phyloP scores from a whole-genome alignment of 2,329 filamentous ascomycete species.

The Cordyceps cateniannulata region DNA sequence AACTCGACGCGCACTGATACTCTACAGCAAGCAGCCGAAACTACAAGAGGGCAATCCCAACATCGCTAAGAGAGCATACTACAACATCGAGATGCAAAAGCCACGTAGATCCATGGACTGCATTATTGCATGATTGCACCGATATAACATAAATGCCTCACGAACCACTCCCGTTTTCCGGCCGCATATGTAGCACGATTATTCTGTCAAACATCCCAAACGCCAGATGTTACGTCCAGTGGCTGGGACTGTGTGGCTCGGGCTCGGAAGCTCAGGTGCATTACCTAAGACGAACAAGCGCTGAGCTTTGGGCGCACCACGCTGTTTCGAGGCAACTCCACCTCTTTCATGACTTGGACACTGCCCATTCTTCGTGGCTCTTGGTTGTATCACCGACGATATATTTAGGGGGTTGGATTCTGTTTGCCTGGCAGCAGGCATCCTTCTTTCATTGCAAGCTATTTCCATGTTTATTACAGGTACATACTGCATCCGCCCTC shows the following conservation, averaged over 20 bases:
- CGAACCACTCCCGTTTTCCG: neutral
- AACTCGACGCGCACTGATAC: too few species aligned
- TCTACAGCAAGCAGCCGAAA: too few species aligned
- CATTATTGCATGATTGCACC: neutral
- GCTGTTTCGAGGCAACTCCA: conserved; percentile 10
- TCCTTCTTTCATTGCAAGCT: conserved; percentile 25
- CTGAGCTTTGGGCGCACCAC: conserved; percentile 5
- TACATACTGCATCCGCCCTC: conserved; percentile 17
- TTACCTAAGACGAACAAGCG: conserved; percentile 13
- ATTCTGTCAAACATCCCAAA: neutral
- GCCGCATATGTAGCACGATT: neutral
- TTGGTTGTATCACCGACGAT: conserved; percentile 10
- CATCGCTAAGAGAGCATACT: neutral
- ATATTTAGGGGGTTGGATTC: conserved; percentile 15
- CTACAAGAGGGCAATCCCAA: neutral
- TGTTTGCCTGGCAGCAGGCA: conserved; percentile 35
- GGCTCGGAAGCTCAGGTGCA: conserved; percentile 2
- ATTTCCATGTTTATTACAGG: conserved; percentile 22
- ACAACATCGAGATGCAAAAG: neutral
- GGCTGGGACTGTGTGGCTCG: neutral
- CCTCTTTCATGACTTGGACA: conserved; percentile 7
- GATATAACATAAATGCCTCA: neutral
- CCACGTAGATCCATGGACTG: neutral
- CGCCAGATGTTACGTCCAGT: neutral
- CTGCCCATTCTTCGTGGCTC: conserved; percentile 4